Evolutionary conservation across 2,329 filamentous ascomycete species (phyloP).

Genomic region (Cucurbitaria berberidis): DNA sequence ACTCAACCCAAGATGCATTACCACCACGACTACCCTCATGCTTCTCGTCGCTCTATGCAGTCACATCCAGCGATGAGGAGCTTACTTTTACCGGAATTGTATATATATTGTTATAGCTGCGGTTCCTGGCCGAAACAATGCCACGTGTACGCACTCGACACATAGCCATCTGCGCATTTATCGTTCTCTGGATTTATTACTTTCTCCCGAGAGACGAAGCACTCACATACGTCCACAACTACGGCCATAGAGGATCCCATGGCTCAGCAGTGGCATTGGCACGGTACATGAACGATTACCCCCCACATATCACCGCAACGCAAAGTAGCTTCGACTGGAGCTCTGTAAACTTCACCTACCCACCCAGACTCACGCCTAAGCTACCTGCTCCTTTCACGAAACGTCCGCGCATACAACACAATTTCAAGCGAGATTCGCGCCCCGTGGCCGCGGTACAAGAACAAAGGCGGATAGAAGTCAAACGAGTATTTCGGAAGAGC

Average conservation of each 20-base stretch:
- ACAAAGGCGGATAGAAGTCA: slow-evolving; percentile 33
- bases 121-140: slow-evolving; percentile 20
- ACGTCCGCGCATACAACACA: slow-evolving; percentile 45
- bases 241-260: slow-evolving; percentile 10
- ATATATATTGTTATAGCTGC: slow-evolving; percentile 11
- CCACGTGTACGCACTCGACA: slow-evolving; percentile 38
- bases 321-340: slow-evolving; percentile 44
- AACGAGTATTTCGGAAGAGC: slow-evolving; percentile 39
- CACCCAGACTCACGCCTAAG: slow-evolving; percentile 33
- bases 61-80: slow-evolving; percentile 14
- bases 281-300: slow-evolving; percentile 41
- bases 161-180: slow-evolving; percentile 30
- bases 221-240: slow-evolving; percentile 8
- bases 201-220: slow-evolving; percentile 28
- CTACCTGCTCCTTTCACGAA: slow-evolving; percentile 34
- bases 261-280: slow-evolving; percentile 32
- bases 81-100: slow-evolving; percentile 1
- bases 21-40: not conserved
- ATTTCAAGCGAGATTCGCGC: slow-evolving; percentile 27
- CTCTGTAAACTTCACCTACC: slow-evolving; percentile 35
- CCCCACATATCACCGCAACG: slow-evolving; percentile 30
- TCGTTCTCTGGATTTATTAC: slow-evolving; percentile 37
- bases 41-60: not conserved
- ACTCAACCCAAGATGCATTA: slow-evolving; percentile 9
- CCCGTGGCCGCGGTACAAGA: slow-evolving; percentile 31